Base-by-base conservation (phyloP, 148 eudicot genomes). In the Drosera capensis region DNA sequence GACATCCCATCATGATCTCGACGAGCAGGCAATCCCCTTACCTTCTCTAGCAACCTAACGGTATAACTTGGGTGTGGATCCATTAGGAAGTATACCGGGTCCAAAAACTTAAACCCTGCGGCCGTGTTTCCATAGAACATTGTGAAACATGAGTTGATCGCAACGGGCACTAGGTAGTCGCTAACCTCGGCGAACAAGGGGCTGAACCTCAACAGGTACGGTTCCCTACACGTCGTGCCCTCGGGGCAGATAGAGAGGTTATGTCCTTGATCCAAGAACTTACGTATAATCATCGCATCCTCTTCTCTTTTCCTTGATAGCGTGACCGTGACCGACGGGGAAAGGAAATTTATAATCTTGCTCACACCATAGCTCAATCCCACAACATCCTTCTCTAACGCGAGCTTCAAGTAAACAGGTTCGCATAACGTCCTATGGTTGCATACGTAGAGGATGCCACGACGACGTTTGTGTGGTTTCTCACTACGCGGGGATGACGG, bases 41-140 rank as follows among this genome's bases (percentile, higher is more conserved):
- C n/a, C 35, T 66, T 45, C 12, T 71, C 37, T 53, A 73, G 48
- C 54, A 75, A 75, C 6, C 57, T 75, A 5, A 75, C 52, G 56
- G 57, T 62, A 23, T 75, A 63, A 23, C 25, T 43, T 5, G 66
- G 56, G 2, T 60, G 15, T 8, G 74, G 77, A 36, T 75, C 71
- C 77, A 75, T 68, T 39, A 67, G 23, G 26, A 61, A 71, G 55
- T 30, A 68, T 7, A 71, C 15, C 0, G 64, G 51, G 56, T 75
- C 82, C 68, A 75, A 40, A 1, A 43, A 58, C 41, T 75, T 68
- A 66, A 66, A 65, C 1, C 78, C 82, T 6, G 74, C 34, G 0
- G 70, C 71, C 0, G 77, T 76, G 4, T 69, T 68, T 8, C 62
- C 59, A 34, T 76, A 62, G 30, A 76, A 71, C n/a, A 71, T 45